These are phyloP conservation scores for Pyrus bretschneideri DNA, from an alignment of 306 rosid species.

Conservation along the genomic window DNA sequence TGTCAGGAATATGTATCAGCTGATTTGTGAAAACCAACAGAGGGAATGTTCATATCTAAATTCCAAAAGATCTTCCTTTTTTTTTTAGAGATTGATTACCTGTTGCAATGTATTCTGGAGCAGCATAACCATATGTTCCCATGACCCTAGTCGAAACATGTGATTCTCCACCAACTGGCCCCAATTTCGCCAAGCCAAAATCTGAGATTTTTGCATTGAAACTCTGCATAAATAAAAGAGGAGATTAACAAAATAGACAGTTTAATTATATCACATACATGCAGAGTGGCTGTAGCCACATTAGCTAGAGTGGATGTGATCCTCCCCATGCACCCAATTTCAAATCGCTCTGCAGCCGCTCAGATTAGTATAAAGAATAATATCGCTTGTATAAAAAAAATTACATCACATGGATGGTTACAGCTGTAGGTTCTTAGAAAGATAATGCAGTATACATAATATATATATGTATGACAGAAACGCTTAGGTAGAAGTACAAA, in stretches of 20 bases:
- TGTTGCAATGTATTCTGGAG: conserved; percentile 83
- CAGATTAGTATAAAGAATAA: not conserved
- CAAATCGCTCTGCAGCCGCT: not conserved
- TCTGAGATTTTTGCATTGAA: conserved; percentile 79
- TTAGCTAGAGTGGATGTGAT: not conserved
- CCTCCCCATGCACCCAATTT: not conserved
- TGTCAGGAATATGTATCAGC: not conserved
- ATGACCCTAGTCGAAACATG: conserved; percentile 83
- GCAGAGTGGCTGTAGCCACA: not conserved
- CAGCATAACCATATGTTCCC: conserved; percentile 85
- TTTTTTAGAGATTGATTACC: conserved; percentile 35
- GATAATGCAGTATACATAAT: not conserved
- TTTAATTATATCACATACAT: not conserved
- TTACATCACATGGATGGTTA: not conserved
- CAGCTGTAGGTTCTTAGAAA: not conserved
- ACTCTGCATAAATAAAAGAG: conserved; percentile 27
- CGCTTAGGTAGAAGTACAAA: conserved; percentile 17
- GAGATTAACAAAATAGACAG: not conserved
- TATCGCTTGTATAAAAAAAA: too few relatives aligned
- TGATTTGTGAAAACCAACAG: not conserved
- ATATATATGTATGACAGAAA: not conserved
- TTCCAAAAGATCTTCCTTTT: not conserved
- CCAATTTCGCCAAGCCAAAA: conserved; percentile 85
- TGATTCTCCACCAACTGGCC: conserved; percentile 63
- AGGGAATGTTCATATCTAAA: not conserved